These are phyloP conservation scores for Metschnikowia shivogae DNA, from an alignment of 805 yeast species.

Conservation along the genomic window DNA sequence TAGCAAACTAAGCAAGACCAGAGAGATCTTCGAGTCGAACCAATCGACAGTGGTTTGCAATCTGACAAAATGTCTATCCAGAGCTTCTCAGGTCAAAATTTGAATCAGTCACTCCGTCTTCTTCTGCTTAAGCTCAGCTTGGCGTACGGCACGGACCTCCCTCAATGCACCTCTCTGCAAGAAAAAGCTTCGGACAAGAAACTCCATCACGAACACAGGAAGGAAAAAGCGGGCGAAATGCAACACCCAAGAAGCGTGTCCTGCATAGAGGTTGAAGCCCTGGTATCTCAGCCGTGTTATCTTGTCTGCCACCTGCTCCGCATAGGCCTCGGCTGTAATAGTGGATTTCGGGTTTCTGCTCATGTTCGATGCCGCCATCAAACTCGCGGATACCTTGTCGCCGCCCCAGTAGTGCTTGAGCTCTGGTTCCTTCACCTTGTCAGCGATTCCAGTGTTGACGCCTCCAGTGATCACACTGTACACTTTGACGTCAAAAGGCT, in stretches of 20 bases:
- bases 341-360: constrained; percentile 11
- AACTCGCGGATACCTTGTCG: constrained; percentile 9
- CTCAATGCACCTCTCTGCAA: constrained; percentile 12
- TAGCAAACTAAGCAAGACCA: no score
- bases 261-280: constrained; percentile 17
- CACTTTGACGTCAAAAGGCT: constrained; percentile 36
- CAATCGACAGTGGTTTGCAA: no score
- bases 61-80: no score
- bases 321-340: constrained; percentile 9
- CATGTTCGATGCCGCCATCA: constrained; percentile 9
- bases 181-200: constrained; percentile 11
- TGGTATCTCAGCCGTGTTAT: constrained; percentile 6
- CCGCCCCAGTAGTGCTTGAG: constrained; percentile 8
- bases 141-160: constrained; percentile 2
- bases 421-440: constrained; percentile 7
- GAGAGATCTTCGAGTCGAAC: no score
- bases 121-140: constrained; percentile 2
- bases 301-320: constrained; percentile 12
- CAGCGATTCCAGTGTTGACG: constrained; percentile 33
- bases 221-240: constrained; percentile 12
- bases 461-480: constrained; percentile 39
- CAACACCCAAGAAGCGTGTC: constrained; percentile 9
- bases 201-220: constrained; percentile 13
- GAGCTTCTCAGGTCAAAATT: no score
- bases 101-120: neutral